Conservation (phyloP, 1,284 basidiomycete genomes). For the Rhodotorula sp. region DNA sequence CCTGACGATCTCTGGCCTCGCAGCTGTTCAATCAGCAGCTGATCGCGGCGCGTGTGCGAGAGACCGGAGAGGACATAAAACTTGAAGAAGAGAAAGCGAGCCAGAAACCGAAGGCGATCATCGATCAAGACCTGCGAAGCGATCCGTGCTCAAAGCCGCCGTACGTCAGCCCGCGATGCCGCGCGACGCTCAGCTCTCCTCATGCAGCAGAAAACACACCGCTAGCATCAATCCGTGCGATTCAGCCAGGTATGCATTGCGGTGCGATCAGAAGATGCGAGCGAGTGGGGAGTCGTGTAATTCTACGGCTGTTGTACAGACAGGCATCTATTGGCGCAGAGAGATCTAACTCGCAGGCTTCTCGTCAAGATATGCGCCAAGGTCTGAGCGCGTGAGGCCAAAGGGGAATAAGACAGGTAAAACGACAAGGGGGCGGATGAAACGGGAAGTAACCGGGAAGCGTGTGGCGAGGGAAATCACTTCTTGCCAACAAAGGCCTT, state of each 20-base stretch:
- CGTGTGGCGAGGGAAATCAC: not conserved
- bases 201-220: too few relatives aligned
- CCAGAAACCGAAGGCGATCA: too few relatives aligned
- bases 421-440: not conserved
- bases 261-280: not conserved
- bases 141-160: too few relatives aligned
- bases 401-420: not conserved
- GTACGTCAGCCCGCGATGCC: too few relatives aligned
- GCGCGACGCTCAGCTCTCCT: too few relatives aligned
- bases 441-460: too few relatives aligned
- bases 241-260: not conserved
- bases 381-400: not conserved
- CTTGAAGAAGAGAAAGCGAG: not conserved
- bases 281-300: not conserved
- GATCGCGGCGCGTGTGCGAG: not conserved
- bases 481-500: conserved; percentile 13
- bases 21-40: not conserved
- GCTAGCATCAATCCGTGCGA: too few relatives aligned
- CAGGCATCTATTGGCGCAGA: not conserved
- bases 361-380: not conserved
- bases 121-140: too few relatives aligned
- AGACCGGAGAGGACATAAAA: not conserved
- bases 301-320: not conserved
- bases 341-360: not conserved
- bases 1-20: not conserved